phyloP scores from a whole-genome alignment of 2,329 filamentous ascomycete species.

The Pseudonectria foliicola region DNA sequence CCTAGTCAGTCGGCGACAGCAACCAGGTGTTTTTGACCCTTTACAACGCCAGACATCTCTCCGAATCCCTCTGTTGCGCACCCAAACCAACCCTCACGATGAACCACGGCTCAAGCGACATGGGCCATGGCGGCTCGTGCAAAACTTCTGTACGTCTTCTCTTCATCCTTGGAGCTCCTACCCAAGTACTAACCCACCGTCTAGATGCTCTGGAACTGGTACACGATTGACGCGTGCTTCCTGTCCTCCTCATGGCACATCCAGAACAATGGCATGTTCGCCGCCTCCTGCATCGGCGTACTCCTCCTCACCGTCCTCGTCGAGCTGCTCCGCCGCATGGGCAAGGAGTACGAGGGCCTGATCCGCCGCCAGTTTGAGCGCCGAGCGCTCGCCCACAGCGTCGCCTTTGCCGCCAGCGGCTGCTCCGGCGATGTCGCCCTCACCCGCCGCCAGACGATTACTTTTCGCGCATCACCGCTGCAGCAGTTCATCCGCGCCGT shows the following conservation, averaged over 20 bases:
- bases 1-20: too few species aligned
- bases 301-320: constrained; percentile 63
- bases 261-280: constrained; percentile 64
- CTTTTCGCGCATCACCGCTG: constrained; percentile 48
- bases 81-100: constrained; percentile 10
- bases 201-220: constrained; percentile 76
- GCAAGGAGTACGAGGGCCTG: constrained; percentile 64
- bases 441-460: constrained; percentile 16
- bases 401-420: constrained; percentile 13
- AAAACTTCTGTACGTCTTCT: constrained; percentile 24
- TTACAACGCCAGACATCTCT: not conserved
- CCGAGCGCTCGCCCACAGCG: constrained; percentile 17
- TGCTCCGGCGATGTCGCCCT: constrained; percentile 16
- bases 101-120: constrained; percentile 16
- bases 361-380: constrained; percentile 46
- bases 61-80: constrained; percentile 6
- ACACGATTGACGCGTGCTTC: constrained; percentile 66
- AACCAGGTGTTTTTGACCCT: too few species aligned
- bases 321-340: constrained; percentile 63
- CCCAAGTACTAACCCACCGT: constrained; percentile 1
- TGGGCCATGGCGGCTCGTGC: constrained; percentile 18
- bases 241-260: constrained; percentile 64
- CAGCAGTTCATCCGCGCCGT: constrained; percentile 61
- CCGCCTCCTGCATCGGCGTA: constrained; percentile 70
- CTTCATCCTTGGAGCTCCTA: not conserved